Base-by-base conservation (phyloP, 140 eudicot genomes). In the Flaveria floridana region DNA sequence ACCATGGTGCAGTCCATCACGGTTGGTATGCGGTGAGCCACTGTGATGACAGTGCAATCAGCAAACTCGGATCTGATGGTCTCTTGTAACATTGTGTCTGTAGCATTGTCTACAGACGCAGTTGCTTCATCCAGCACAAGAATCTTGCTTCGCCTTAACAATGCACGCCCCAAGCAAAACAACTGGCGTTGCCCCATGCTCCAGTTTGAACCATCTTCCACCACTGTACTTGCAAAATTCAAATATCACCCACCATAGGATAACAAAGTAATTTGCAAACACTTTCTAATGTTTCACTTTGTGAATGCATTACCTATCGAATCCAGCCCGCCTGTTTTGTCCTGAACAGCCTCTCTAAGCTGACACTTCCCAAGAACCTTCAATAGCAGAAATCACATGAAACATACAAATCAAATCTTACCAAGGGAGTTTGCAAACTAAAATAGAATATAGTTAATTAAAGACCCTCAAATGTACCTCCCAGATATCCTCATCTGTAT, bases 41-140 rank as follows among this genome's bases (percentile, higher is more conserved):
- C 97, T 2, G 98, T 89, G 75, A 93, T 87, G 34, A 93, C 97
- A 14, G 98, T 88, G 78, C 88, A 93, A 72, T 90, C 91, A 66
- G 85, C 88, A 83, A 93, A 90, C 74, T 93, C 98, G 1, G 87
- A 82, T 79, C 98, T 81, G 57, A 93, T 93, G 74, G 97, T 86
- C 82, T 78, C 92, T 79, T 93, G 98, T 72, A 93, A 75, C 73
- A 89, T 90, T 77, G 81, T 77, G 78, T 93, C 98, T 7, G 97
- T 93, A 39, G 96, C 89, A 70, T 93, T 93, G 80, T 93, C 98
- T 0, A 93, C 87, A n/a, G 97, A 93, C 8, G 98, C 98, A 68
- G 98, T 93, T 63, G 98, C 98, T 82, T 93, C 98, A 79, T 93
- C 98, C 26, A 93, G 93, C 68, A 93, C 97, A 84, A 93, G 57